Evolutionary conservation across 768 basidiomycete genomes (phyloP).

Genomic region (Podaxis pistillaris): DNA sequence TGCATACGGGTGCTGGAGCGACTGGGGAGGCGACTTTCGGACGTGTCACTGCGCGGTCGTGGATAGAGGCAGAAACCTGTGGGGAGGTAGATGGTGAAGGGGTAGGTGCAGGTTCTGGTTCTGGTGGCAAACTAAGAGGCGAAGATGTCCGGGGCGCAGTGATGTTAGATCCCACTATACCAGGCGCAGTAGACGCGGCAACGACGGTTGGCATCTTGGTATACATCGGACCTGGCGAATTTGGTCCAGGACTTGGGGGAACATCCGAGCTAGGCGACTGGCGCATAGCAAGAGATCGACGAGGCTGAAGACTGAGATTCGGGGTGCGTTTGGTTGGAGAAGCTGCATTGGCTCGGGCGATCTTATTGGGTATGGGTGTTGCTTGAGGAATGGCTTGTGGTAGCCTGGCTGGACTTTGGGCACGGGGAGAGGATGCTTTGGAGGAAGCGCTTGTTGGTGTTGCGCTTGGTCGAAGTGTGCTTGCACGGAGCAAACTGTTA

Average conservation of each 20-base stretch:
- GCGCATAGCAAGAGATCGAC: constrained; percentile 45
- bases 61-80: constrained; percentile 20
- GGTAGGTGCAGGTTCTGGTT: constrained; percentile 22
- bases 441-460: constrained; percentile 32
- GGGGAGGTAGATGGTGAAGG: constrained; percentile 20
- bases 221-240: constrained; percentile 28
- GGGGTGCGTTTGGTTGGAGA: constrained; percentile 62
- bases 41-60: constrained; percentile 19
- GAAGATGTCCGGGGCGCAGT: constrained; percentile 33
- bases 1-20: constrained; percentile 27
- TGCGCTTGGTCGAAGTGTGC: constrained; percentile 30
- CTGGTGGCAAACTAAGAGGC: constrained; percentile 35
- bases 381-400: constrained; percentile 33
- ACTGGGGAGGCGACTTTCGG: constrained; percentile 25
- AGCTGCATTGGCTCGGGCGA: constrained; percentile 22
- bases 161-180: not conserved
- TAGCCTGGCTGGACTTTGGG: constrained; percentile 53
- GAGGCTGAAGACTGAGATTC: constrained; percentile 44
- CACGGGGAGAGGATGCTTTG: constrained; percentile 58
- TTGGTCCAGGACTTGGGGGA: constrained; percentile 21
- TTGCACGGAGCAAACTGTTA: constrained; percentile 36
- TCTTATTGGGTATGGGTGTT: constrained; percentile 17
- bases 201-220: constrained; percentile 20
- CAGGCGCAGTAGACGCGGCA: constrained; percentile 20
- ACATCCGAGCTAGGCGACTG: constrained; percentile 38